Evolutionary conservation across 2,329 filamentous ascomycete genomes (phyloP).

Genomic region (Stagonosporopsis vannaccii): DNA sequence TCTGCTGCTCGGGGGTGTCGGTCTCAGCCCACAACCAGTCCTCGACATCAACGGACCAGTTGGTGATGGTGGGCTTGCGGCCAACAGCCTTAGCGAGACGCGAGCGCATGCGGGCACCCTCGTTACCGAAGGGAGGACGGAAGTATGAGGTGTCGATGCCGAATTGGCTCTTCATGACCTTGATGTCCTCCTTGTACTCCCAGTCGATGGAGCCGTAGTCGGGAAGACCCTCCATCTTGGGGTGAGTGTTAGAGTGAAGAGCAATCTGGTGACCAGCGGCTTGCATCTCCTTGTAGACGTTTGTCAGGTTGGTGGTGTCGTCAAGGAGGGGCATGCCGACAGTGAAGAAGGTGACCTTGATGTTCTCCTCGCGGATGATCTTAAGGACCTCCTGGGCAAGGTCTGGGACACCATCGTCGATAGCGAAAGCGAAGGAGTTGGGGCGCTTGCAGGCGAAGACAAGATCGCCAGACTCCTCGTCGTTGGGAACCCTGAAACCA

Average conservation of each 20-base stretch:
- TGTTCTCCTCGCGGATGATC: conserved; percentile 66
- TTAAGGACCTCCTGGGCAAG: conserved; percentile 67
- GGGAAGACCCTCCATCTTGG: conserved; percentile 67
- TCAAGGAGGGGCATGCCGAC: conserved; percentile 70
- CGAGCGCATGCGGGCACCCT: conserved; percentile 71
- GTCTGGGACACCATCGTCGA: conserved; percentile 70
- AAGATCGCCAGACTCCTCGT: conserved; percentile 67
- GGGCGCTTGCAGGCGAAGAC: conserved; percentile 71
- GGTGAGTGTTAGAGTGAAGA: conserved; percentile 73
- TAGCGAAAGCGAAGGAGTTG: conserved; percentile 75
- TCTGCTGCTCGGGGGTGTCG: conserved; percentile 69
- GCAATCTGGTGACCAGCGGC: conserved; percentile 71
- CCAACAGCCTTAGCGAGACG: conserved; percentile 60
- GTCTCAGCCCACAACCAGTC: conserved; percentile 73
- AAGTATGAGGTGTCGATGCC: conserved; percentile 61
- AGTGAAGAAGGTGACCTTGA: conserved; percentile 75
- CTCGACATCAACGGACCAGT: conserved; percentile 75
- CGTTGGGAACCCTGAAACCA: conserved; percentile 62
- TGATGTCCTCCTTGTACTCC: conserved; percentile 67
- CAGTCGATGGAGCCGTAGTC: conserved; percentile 64
- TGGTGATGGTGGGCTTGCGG: conserved; percentile 64
- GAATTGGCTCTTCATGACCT: conserved; percentile 53
- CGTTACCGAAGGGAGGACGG: conserved; percentile 72
- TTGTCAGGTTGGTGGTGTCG: conserved; percentile 65
- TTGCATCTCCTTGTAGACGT: conserved; percentile 70